Evolutionary conservation across 768 basidiomycete species (phyloP).

Genomic region (Agrocybe praecox): DNA sequence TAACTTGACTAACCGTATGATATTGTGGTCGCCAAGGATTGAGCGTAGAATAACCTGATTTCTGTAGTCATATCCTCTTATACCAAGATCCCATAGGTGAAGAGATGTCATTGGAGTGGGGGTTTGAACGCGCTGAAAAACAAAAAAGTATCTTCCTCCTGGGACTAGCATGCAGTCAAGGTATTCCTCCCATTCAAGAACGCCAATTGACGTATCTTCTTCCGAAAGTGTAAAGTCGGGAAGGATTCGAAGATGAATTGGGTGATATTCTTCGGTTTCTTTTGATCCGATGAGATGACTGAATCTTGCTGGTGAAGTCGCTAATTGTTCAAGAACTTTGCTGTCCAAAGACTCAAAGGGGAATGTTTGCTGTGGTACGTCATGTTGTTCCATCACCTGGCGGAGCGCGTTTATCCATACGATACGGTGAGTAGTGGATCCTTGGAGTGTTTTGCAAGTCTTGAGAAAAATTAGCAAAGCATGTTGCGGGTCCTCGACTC

Average conservation of each 20-base stretch:
- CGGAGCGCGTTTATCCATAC: neutral
- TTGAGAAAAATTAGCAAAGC: neutral
- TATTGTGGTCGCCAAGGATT: neutral
- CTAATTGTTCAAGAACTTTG: neutral
- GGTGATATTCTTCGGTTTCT: neutral
- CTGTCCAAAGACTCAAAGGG: neutral
- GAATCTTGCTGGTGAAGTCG: neutral
- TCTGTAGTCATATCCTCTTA: neutral
- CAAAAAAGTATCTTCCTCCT: neutral
- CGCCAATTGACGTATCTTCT: neutral
- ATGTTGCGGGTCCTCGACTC: neutral
- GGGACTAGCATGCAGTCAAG: neutral
- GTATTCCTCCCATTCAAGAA: neutral
- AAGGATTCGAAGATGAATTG: neutral
- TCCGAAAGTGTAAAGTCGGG: neutral
- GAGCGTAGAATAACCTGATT: neutral
- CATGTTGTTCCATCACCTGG: neutral
- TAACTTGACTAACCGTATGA: neutral
- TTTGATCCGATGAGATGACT: neutral
- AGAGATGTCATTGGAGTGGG: neutral
- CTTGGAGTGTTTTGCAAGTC: neutral
- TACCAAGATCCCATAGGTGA: slow-evolving; percentile 10
- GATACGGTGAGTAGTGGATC: neutral
- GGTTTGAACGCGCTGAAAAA: neutral
- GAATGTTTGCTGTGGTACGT: neutral